Base-by-base conservation (phyloP, 768 basidiomycete genomes). In the Phylloporus scabripes region DNA sequence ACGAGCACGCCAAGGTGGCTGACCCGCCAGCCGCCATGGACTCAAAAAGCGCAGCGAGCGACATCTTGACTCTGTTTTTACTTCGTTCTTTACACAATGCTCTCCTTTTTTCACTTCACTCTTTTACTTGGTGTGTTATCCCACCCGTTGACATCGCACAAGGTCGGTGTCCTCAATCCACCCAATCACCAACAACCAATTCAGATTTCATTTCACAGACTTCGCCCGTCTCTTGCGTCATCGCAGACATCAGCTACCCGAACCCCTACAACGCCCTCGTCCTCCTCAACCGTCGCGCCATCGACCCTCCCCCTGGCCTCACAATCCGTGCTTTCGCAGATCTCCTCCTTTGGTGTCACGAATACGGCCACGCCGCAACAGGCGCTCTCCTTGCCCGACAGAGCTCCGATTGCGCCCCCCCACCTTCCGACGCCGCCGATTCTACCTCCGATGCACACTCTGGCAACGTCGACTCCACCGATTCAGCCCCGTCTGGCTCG, bases 331-430 rank as follows among this genome's bases (percentile, higher is more conserved):
- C 54, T 0, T 65, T 65, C 20, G 45, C 45, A 24, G 62, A 65
- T 28, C 62, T 64, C 40, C 65, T 65, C 46, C 7, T 54, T 20
- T 67, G 65, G 63, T 64, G 65, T 17, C 55, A 60, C 26, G 46
- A 65, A 32, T 17, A 52, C 17, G 48, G 48, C 0, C 56, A 53
- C 18, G 42, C 57, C 3, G 46, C 42, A 11, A 15, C 45, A 10
- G 44, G 56, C 23, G 20, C 29, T 2, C 57, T 67, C 14, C 60
- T 58, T n/a, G 48, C 63, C 49, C 62, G 63, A 29, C 62, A 64
- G 28, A 50, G 44, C 7, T 31, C 62, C 5, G 50, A 14, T 11
- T 66, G 61, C 28, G 32, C 60, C 23, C 36, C 48, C 2, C n/a
- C 41, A 42, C 17, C 41, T 18, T 31, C 29, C 11, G 34, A 36